Evolutionary conservation across 139 green algal species (phyloP).

Genomic region (Trebouxia sp.): DNA sequence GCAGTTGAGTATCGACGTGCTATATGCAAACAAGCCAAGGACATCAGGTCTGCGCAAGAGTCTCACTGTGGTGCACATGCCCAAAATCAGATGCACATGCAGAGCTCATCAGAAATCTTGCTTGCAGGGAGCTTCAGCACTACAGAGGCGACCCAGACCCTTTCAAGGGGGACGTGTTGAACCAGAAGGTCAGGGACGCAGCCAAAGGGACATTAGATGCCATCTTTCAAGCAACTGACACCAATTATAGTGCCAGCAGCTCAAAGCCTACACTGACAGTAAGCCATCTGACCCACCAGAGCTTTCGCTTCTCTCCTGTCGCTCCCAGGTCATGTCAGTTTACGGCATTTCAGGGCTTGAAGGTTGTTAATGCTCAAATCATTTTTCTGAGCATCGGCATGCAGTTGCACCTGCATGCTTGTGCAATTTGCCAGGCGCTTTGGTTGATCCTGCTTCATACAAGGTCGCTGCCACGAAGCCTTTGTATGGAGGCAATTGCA

Average conservation of each 20-base stretch:
- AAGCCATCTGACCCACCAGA: background rate
- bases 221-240: conserved; percentile 49
- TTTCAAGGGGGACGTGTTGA: conserved; percentile 64
- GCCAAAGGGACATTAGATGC: conserved; percentile 63
- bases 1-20: conserved; percentile 59
- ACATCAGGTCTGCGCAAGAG: conserved; percentile 40
- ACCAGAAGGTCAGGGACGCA: conserved; percentile 61
- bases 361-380: too few species aligned
- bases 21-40: conserved; percentile 55
- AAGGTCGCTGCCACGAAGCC: too few species aligned
- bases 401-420: too few species aligned
- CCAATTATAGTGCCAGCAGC: background rate
- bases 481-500: too few species aligned
- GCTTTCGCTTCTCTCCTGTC: too few species aligned
- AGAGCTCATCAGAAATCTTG: too few species aligned
- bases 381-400: too few species aligned
- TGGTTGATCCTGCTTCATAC: too few species aligned
- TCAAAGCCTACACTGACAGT: conserved; percentile 9
- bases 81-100: background rate
- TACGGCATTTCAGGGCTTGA: too few species aligned
- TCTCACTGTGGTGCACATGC: too few species aligned
- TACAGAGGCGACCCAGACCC: conserved; percentile 65
- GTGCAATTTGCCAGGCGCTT: too few species aligned
- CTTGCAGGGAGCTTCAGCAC: conserved; percentile 54
- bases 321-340: too few species aligned